Conservation (phyloP, 345 rosid species). For the Geranium brycei region DNA sequence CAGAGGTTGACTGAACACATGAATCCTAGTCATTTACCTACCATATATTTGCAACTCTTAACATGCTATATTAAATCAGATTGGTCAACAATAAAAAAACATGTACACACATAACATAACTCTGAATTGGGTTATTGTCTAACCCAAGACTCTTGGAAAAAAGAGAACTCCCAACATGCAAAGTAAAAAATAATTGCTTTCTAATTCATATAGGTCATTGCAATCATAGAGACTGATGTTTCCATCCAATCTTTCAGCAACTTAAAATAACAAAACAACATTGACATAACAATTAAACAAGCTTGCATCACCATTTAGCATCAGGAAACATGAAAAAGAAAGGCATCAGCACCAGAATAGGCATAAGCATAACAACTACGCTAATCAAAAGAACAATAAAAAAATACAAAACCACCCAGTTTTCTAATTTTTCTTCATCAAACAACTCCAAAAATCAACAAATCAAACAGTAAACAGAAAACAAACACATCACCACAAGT, state of each 20-base stretch:
- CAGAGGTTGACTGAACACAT: background rate
- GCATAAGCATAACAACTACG: background rate
- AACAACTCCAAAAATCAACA: background rate
- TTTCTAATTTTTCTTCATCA: background rate
- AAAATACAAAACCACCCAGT: background rate
- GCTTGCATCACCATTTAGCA: background rate
- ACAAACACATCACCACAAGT: background rate
- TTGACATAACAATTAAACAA: background rate
- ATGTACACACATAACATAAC: too few species aligned
- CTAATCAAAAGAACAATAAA: background rate
- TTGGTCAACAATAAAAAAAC: too few species aligned
- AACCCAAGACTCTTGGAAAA: too few species aligned
- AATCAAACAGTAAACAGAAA: background rate
- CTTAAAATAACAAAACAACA: too few species aligned
- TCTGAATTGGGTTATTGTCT: too few species aligned
- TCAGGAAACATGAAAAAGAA: too few species aligned
- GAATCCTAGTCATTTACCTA: background rate
- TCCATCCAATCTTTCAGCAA: background rate
- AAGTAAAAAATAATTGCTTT: too few species aligned
- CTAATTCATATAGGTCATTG: too few species aligned
- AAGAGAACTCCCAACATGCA: background rate
- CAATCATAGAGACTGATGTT: background rate
- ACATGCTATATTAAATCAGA: background rate
- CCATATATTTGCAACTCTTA: background rate
- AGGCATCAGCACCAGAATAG: background rate